phyloP scores from a whole-genome alignment of 1,139 yeast species.

The Geotrichum citri-aurantii region DNA sequence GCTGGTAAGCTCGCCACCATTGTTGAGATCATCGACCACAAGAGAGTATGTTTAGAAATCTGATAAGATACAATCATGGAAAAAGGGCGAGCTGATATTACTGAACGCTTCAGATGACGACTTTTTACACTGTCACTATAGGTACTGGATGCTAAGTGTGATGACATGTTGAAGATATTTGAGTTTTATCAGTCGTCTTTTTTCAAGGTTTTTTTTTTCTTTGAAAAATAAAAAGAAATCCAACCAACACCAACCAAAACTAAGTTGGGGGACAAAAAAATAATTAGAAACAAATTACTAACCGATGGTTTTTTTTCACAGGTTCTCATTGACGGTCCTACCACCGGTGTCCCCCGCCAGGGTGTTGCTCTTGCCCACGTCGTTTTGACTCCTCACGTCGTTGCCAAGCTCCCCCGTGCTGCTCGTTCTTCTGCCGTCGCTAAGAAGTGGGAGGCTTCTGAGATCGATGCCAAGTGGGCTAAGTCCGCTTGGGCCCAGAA shows the following conservation, averaged over 20 bases:
- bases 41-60: slow-evolving; percentile 68
- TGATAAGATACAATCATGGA: not conserved
- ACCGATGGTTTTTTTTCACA: slow-evolving; percentile 24
- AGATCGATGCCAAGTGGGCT: slow-evolving; percentile 85
- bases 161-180: not conserved
- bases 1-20: slow-evolving; percentile 85
- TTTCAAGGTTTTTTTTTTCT: not conserved
- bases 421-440: slow-evolving; percentile 77
- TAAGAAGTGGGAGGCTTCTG: slow-evolving; percentile 94
- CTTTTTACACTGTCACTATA: not conserved
- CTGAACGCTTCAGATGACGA: not conserved
- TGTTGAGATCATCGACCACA: slow-evolving; percentile 98
- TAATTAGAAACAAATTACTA: no score
- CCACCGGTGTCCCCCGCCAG: slow-evolving; percentile 83
- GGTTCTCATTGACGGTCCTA: slow-evolving; percentile 96
- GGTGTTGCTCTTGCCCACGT: slow-evolving; percentile 80
- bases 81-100: not conserved
- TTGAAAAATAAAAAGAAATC: no score
- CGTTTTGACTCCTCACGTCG: slow-evolving; percentile 87
- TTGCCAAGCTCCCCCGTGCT: slow-evolving; percentile 87
- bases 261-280: no score
- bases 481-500: slow-evolving; percentile 96
- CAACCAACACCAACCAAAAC: no score
- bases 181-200: not conserved
- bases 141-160: not conserved